Evolutionary conservation across 495 filamentous ascomycete species (phyloP).

Genomic region (Polyplosphaeria fusca): DNA sequence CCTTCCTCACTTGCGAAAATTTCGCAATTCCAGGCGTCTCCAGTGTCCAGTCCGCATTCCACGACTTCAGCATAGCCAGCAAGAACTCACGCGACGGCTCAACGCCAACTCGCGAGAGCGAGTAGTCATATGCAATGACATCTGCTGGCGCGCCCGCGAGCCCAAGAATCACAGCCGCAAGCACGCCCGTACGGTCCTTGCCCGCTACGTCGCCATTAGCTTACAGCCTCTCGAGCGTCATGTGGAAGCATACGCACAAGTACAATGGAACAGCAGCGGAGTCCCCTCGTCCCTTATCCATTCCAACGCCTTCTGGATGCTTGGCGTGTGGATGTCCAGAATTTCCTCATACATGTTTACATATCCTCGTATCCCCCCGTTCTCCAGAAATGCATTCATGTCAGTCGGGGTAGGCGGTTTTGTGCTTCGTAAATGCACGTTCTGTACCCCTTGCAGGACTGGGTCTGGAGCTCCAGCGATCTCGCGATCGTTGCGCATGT

Average conservation of each 20-base stretch:
- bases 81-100: constrained; percentile 45
- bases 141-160: constrained; percentile 57
- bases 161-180: constrained; percentile 57
- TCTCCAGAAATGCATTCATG: constrained; percentile 11
- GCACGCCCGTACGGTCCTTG: constrained; percentile 63
- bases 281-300: constrained; percentile 45
- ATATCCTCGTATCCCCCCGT: constrained; percentile 15
- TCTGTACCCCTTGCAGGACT: constrained; percentile 39
- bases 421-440: not conserved
- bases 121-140: constrained; percentile 60
- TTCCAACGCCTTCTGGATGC: constrained; percentile 41
- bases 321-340: constrained; percentile 46
- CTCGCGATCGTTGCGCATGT: constrained; percentile 59
- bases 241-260: constrained; percentile 24
- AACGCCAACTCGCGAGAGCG: constrained; percentile 56
- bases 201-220: constrained; percentile 40
- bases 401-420: constrained; percentile 3
- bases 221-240: not conserved
- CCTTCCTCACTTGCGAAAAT: constrained; percentile 26
- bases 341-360: constrained; percentile 27
- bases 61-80: constrained; percentile 46
- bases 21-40: constrained; percentile 33
- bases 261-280: constrained; percentile 57
- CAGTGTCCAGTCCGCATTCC: constrained; percentile 38
- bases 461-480: constrained; percentile 40